Conservation (phyloP, 495 filamentous ascomycete species). For the Aspergillus affinis region DNA sequence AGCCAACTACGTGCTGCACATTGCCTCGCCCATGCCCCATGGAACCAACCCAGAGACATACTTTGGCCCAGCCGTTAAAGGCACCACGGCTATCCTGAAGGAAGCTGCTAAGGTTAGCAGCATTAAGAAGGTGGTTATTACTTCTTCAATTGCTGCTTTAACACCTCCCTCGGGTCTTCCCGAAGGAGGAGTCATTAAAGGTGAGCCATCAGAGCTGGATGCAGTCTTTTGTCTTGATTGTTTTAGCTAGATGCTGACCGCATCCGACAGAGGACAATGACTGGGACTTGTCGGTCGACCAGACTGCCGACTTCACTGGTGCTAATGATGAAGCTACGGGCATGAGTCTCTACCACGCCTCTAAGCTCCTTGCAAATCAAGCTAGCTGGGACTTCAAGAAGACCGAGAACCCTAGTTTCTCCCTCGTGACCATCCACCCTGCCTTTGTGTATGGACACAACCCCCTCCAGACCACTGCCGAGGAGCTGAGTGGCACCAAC, state of each 20-base stretch:
- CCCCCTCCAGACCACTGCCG: conserved; percentile 24
- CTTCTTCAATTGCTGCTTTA: conserved; percentile 32
- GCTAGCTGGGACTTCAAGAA: conserved; percentile 28
- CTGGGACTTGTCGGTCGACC: conserved; percentile 31
- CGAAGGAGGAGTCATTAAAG: conserved; percentile 25
- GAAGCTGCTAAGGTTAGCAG: conserved; percentile 27
- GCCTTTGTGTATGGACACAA: conserved; percentile 33
- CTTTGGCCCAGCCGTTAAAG: conserved; percentile 33
- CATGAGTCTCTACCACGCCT: conserved; percentile 28
- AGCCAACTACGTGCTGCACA: conserved; percentile 39
- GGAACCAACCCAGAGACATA: conserved; percentile 28
- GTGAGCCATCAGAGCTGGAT: conserved; percentile 13
- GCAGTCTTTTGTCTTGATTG: no score
- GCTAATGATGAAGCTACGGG: conserved; percentile 16
- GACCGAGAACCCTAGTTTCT: conserved; percentile 28
- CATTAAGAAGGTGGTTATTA: conserved; percentile 40
- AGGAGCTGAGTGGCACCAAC: conserved; percentile 21
- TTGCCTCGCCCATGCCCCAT: conserved; percentile 39
- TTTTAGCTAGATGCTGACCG: not conserved
- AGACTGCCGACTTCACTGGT: conserved; percentile 20
- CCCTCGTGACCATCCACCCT: conserved; percentile 30
- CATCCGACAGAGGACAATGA: conserved; percentile 29
- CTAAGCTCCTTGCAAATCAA: conserved; percentile 31
- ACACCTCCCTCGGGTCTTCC: conserved; percentile 27
- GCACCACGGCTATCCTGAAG: conserved; percentile 30